Conservation (phyloP, 1,284 basidiomycete species). For the Microbotryum violaceum region DNA sequence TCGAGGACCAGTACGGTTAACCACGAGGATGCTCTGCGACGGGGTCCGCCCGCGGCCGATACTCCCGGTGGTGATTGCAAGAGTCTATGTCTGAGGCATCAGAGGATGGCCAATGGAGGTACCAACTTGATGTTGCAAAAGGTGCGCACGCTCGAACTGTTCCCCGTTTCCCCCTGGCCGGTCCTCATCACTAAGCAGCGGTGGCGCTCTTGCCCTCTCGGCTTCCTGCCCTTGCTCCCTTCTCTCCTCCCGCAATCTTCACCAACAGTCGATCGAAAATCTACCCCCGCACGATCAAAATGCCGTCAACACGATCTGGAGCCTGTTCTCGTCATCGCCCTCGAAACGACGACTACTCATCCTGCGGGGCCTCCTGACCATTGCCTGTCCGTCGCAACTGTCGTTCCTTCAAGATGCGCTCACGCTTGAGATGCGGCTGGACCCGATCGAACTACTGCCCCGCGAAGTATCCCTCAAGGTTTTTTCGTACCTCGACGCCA, state of each 20-base stretch:
- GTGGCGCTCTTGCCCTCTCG: neutral
- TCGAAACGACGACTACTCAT: slow-evolving; percentile 86
- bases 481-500: slow-evolving; percentile 88
- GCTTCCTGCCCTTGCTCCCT: neutral
- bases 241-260: slow-evolving; percentile 5
- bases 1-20: neutral
- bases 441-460: slow-evolving; percentile 86
- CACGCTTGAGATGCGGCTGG: slow-evolving; percentile 82
- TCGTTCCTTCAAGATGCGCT: slow-evolving; percentile 91
- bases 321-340: slow-evolving; percentile 88
- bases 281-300: slow-evolving; percentile 82
- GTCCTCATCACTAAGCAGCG: neutral
- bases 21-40: slow-evolving; percentile 21
- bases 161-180: neutral
- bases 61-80: slow-evolving; percentile 46
- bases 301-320: slow-evolving; percentile 89
- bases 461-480: slow-evolving; percentile 85
- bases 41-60: slow-evolving; percentile 25
- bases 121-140: slow-evolving; percentile 87
- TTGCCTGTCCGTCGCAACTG: slow-evolving; percentile 99
- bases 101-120: slow-evolving; percentile 95
- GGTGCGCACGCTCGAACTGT: slow-evolving; percentile 48
- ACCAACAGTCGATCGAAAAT: slow-evolving; percentile 73
- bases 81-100: slow-evolving; percentile 82
- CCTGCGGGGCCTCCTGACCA: slow-evolving; percentile 94